These are phyloP conservation scores for Saprolegnia diclina DNA, from an alignment of 352 stramenopile species.

Conservation along the genomic window DNA sequence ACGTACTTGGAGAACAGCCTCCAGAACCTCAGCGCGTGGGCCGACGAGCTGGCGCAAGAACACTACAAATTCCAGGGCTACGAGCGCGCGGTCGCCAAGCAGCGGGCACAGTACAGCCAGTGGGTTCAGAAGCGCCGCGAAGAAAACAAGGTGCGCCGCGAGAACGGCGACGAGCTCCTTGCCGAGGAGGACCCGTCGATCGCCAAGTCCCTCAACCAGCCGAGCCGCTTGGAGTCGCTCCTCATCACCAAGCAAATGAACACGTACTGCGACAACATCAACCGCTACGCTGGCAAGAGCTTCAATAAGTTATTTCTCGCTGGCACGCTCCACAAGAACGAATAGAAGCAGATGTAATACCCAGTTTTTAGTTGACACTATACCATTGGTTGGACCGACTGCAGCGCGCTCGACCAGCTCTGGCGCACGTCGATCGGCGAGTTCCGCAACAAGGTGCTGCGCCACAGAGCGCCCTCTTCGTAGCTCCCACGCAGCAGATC, in stretches of 20 bases:
- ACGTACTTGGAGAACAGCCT: constrained; percentile 96
- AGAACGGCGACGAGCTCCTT: constrained; percentile 68
- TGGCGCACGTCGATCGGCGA: constrained; percentile 11
- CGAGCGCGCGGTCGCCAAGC: constrained; percentile 80
- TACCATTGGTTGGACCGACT: neutral
- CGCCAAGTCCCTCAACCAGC: constrained; percentile 84
- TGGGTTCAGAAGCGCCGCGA: constrained; percentile 83
- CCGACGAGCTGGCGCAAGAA: constrained; percentile 95
- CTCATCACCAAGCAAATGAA: constrained; percentile 91
- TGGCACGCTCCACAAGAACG: constrained; percentile 76
- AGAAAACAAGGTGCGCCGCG: constrained; percentile 80
- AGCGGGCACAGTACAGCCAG: constrained; percentile 74
- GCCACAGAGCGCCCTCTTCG: neutral
- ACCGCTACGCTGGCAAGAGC: constrained; percentile 84
- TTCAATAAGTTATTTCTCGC: constrained; percentile 90
- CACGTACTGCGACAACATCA: constrained; percentile 90
- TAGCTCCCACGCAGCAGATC: neutral
- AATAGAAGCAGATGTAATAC: constrained; percentile 15
- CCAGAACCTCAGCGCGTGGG: constrained; percentile 97
- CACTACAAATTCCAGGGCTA: constrained; percentile 92
- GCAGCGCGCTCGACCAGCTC: constrained; percentile 14
- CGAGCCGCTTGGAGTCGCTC: constrained; percentile 80
- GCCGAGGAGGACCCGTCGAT: constrained; percentile 81
- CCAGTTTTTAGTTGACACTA: neutral
- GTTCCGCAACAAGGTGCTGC: constrained; percentile 6